Evolutionary conservation across 2,329 filamentous ascomycete genomes (phyloP).

Genomic region (Trichoderma sp.): DNA sequence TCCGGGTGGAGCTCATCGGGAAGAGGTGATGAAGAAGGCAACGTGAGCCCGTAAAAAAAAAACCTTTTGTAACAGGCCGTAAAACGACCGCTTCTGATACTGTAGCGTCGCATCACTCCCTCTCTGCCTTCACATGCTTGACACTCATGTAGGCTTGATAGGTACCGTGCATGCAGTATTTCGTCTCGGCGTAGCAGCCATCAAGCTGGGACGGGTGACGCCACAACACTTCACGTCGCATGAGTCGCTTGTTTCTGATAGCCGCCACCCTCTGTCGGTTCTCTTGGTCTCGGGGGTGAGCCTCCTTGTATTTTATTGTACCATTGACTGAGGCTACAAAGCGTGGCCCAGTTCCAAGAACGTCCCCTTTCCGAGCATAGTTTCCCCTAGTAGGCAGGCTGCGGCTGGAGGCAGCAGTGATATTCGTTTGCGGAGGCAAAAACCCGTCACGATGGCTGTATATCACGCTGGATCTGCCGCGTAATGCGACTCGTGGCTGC

Average conservation of each 20-base stretch:
- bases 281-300: not conserved
- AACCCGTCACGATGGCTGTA: not conserved
- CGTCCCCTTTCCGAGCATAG: not conserved
- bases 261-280: not conserved
- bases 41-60: not conserved
- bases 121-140: not conserved
- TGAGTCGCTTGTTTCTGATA: constrained; percentile 13
- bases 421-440: not conserved
- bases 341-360: not conserved
- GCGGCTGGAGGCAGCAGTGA: not conserved
- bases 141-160: not conserved
- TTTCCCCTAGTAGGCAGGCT: not conserved
- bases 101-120: not conserved
- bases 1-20: not conserved
- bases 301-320: not conserved
- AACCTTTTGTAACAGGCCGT: not conserved
- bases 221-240: not conserved
- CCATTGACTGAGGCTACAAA: not conserved
- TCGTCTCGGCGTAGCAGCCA: not conserved
- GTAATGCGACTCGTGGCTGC: not conserved
- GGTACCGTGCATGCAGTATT: not conserved
- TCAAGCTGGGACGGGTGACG: not conserved
- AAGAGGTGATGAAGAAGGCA: not conserved
- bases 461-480: not conserved
- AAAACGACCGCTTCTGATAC: not conserved